phyloP scores from a whole-genome alignment of 371 early-diverging fungal species.

The Apophysomyces trapeziformis region DNA sequence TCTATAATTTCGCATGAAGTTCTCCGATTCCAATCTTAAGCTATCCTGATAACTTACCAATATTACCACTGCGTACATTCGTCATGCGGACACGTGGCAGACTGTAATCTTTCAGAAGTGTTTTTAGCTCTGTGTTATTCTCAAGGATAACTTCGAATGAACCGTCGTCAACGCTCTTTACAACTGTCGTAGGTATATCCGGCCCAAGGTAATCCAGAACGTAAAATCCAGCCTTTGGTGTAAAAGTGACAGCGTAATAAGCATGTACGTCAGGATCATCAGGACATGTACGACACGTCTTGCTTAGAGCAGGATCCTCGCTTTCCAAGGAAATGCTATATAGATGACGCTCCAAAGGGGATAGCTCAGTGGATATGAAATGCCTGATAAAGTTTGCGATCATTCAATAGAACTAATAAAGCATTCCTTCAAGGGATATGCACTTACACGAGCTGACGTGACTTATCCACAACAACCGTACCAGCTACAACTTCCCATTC shows the following conservation, averaged over 20 bases:
- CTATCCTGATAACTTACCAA: constrained; percentile 26
- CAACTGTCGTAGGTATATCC: constrained; percentile 76
- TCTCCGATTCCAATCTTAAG: neutral
- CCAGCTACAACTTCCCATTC: constrained; percentile 81
- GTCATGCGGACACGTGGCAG: constrained; percentile 63
- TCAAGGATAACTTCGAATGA: constrained; percentile 58
- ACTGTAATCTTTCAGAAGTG: constrained; percentile 44
- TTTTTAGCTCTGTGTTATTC: constrained; percentile 54
- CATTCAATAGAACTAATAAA: neutral
- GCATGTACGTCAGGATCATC: constrained; percentile 49
- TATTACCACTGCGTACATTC: constrained; percentile 56
- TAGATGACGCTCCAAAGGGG: constrained; percentile 76
- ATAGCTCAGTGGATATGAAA: constrained; percentile 71
- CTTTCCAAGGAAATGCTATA: constrained; percentile 44
- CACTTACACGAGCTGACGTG: constrained; percentile 57
- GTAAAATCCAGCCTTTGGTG: constrained; percentile 73
- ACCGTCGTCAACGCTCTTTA: constrained; percentile 53
- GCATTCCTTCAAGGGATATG: neutral
- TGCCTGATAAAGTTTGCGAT: constrained; percentile 34
- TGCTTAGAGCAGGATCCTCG: constrained; percentile 24
- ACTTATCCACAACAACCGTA: constrained; percentile 57
- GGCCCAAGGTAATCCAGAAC: constrained; percentile 82
- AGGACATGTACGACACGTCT: constrained; percentile 36
- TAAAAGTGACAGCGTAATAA: constrained; percentile 73
- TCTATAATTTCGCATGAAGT: constrained; percentile 32